A percentile compares a stretch with the other conserved stretches of the same genome.
Evolutionary conservation across 2,329 filamentous ascomycete species (phyloP).

Genomic region (Sphaerulina musiva): DNA sequence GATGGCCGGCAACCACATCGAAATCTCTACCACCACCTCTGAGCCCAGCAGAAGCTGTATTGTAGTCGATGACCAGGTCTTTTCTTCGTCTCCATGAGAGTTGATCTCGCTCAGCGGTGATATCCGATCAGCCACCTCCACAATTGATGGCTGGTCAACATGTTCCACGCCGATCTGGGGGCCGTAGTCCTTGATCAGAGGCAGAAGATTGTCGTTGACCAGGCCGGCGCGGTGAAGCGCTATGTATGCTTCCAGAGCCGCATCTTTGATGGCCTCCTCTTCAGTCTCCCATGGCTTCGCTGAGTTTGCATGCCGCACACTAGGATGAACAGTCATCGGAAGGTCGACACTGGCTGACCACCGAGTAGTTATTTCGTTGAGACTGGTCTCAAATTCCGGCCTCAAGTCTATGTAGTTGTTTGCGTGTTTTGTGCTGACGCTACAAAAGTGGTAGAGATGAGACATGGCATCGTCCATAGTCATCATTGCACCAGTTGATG

Average conservation of each 20-base stretch:
- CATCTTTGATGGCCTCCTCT: constrained; percentile 68
- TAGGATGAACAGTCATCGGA: constrained; percentile 61
- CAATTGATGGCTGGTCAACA: constrained; percentile 25
- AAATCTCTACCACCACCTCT: constrained; percentile 10
- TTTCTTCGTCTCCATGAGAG: neutral
- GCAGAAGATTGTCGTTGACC: constrained; percentile 71
- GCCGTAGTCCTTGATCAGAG: constrained; percentile 39
- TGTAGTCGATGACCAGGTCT: neutral
- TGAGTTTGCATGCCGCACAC: constrained; percentile 52
- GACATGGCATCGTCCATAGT: constrained; percentile 65
- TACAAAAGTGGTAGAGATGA: constrained; percentile 81
- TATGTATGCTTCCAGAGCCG: constrained; percentile 72
- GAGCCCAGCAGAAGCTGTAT: neutral
- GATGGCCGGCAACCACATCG: constrained; percentile 21
- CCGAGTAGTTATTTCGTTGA: constrained; percentile 18
- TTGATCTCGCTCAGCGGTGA: neutral
- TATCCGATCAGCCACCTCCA: constrained; percentile 17
- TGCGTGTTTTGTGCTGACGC: constrained; percentile 46
- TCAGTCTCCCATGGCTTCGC: constrained; percentile 60
- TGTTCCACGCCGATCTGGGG: constrained; percentile 20
- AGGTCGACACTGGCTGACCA: constrained; percentile 60
- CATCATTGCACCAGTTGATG: constrained; percentile 55
- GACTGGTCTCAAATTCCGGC: constrained; percentile 59
- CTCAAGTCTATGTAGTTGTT: constrained; percentile 56
- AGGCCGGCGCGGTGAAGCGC: constrained; percentile 63